phyloP scores from a whole-genome alignment of 2,329 filamentous ascomycete species.

The Cladophialophora immunda region DNA sequence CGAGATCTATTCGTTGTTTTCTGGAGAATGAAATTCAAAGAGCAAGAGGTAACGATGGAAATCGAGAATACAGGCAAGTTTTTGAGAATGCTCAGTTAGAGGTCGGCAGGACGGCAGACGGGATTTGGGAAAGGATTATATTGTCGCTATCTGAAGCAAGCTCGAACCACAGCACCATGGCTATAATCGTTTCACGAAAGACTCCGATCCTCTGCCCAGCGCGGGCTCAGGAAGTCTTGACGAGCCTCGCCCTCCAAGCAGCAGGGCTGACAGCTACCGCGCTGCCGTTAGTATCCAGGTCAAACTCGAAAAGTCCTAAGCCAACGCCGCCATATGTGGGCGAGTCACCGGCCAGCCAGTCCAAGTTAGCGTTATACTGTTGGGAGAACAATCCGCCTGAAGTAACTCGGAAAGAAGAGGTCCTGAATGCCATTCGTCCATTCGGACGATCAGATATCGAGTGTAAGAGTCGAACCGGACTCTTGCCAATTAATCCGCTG shows the following conservation, averaged over 20 bases:
- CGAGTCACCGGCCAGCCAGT: conserved; percentile 36
- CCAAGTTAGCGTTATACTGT: conserved; percentile 9
- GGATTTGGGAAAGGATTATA: background rate
- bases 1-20: too few species aligned
- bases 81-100: background rate
- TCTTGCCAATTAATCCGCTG: background rate
- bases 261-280: conserved; percentile 37
- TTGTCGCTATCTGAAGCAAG: background rate
- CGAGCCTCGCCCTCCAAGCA: conserved; percentile 38
- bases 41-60: background rate
- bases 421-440: conserved; percentile 18
- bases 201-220: background rate
- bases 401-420: background rate
- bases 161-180: background rate
- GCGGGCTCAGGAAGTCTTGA: conserved; percentile 16
- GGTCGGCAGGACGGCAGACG: background rate
- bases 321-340: conserved; percentile 40
- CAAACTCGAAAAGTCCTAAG: conserved; percentile 44
- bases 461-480: conserved; percentile 38
- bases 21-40: too few species aligned
- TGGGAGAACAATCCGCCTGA: conserved; percentile 5
- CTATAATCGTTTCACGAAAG: background rate
- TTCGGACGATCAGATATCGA: conserved; percentile 30
- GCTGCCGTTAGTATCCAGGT: conserved; percentile 40
- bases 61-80: background rate